A percentile compares a stretch with the other conserved stretches of the same genome.
phyloP scores from a whole-genome alignment of 495 filamentous ascomycete genomes.

The Penicillium fimorum region DNA sequence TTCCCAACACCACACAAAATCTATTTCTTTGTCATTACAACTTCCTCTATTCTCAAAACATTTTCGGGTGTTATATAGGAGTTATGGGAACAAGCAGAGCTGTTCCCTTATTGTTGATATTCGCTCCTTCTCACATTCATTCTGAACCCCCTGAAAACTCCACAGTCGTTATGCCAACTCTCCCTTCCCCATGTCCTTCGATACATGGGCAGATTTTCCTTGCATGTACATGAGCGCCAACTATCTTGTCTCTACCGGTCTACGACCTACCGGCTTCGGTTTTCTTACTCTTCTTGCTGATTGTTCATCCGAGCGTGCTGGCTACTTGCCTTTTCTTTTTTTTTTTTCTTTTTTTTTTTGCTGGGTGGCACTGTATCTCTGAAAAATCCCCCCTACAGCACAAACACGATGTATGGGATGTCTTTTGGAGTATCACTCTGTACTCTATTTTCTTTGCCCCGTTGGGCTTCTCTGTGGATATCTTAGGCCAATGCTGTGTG shows the following conservation, averaged over 20 bases:
- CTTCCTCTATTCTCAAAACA: neutral
- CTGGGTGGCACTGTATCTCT: slow-evolving; percentile 4
- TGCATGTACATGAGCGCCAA: slow-evolving; percentile 38
- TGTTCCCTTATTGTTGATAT: slow-evolving; percentile 1
- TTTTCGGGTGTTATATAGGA: neutral
- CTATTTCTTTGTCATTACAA: slow-evolving; percentile 1
- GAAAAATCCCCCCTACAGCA: neutral
- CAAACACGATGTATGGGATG: neutral
- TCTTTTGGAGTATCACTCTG: neutral
- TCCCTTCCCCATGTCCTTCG: neutral
- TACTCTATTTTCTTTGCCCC: neutral
- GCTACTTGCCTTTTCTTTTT: neutral
- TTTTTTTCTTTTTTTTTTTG: neutral
- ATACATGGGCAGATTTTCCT: slow-evolving; percentile 13
- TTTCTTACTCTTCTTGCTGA: slow-evolving; percentile 6
- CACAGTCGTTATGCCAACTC: slow-evolving; percentile 14
- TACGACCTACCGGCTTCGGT: slow-evolving; percentile 2
- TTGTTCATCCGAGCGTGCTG: slow-evolving; percentile 10
- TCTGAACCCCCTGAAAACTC: neutral
- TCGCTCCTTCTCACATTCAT: slow-evolving; percentile 7
- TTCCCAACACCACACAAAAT: slow-evolving; percentile 2
- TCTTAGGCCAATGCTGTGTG: neutral
- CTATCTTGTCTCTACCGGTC: slow-evolving; percentile 26
- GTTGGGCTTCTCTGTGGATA: slow-evolving; percentile 3
- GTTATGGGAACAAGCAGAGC: slow-evolving; percentile 6